Conservation (phyloP, 2,329 filamentous ascomycete species). For the Seiridium unicorne region DNA sequence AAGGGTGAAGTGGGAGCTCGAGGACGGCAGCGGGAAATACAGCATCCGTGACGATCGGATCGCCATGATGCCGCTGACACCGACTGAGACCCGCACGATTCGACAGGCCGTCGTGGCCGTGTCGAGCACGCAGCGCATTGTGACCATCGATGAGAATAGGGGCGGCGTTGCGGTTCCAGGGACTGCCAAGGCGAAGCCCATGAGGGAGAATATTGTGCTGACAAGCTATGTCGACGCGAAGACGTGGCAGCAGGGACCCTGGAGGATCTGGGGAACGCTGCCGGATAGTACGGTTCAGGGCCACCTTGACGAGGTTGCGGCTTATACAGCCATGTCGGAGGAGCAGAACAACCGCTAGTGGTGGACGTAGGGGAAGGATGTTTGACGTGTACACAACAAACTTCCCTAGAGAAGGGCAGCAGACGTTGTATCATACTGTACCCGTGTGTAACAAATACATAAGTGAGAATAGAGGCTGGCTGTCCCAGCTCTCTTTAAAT, state of each 20-base stretch:
- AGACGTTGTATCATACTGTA: slow-evolving; percentile 1
- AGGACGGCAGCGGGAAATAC: slow-evolving; percentile 38
- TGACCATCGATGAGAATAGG: slow-evolving; percentile 32
- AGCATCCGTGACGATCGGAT: slow-evolving; percentile 56
- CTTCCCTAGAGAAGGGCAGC: background rate
- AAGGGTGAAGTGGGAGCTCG: slow-evolving; percentile 51
- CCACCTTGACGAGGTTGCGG: slow-evolving; percentile 25
- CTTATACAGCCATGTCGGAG: background rate
- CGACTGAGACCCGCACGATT: slow-evolving; percentile 36
- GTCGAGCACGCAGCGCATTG: slow-evolving; percentile 52
- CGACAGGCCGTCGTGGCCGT: slow-evolving; percentile 63
- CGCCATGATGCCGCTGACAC: slow-evolving; percentile 41
- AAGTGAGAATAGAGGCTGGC: background rate
- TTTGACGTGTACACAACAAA: background rate
- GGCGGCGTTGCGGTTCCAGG: slow-evolving; percentile 42
- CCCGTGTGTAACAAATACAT: background rate
- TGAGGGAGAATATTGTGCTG: slow-evolving; percentile 65
- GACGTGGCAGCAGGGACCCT: slow-evolving; percentile 49
- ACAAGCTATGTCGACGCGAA: slow-evolving; percentile 43
- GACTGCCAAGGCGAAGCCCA: slow-evolving; percentile 48
- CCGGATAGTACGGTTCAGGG: slow-evolving; percentile 48
- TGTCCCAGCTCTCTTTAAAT: background rate
- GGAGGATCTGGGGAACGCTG: slow-evolving; percentile 66
- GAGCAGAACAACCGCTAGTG: background rate
- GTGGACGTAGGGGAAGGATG: background rate